A percentile compares a stretch with the other conserved stretches of the same genome.
These are phyloP conservation scores for Tympanopsis confertula DNA, from an alignment of 2,329 filamentous ascomycete genomes.

Conservation along the genomic window DNA sequence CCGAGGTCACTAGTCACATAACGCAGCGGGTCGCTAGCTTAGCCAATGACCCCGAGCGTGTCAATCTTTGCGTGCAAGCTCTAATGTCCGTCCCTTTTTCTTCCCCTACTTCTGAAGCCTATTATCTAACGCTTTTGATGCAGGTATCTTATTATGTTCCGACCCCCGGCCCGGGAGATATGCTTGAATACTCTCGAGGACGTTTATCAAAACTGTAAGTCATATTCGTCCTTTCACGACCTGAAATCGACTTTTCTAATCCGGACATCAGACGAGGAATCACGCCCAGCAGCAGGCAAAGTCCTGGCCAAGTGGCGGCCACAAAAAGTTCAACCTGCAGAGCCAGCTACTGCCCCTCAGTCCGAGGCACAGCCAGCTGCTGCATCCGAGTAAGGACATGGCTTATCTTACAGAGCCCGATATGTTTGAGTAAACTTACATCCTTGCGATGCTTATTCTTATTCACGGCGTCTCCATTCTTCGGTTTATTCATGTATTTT, in stretches of 20 bases:
- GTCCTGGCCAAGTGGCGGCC: conserved; percentile 43
- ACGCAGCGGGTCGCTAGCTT: conserved; percentile 55
- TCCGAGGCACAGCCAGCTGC: no score
- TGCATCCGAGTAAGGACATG: no score
- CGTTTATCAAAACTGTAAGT: conserved; percentile 41
- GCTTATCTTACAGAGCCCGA: no score
- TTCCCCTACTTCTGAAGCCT: neutral
- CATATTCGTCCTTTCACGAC: neutral
- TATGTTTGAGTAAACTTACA: no score
- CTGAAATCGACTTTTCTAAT: conserved; percentile 1
- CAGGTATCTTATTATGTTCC: conserved; percentile 42
- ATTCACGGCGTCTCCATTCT: no score
- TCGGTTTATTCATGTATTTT: no score
- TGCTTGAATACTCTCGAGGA: conserved; percentile 45
- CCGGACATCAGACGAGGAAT: conserved; percentile 22
- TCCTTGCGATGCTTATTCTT: no score
- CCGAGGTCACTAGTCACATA: conserved; percentile 61
- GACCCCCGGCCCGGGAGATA: conserved; percentile 44
- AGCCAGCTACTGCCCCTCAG: no score
- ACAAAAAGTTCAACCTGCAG: conserved; percentile 18
- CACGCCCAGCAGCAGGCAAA: conserved; percentile 34
- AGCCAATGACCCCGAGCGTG: conserved; percentile 51
- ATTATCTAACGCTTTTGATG: conserved; percentile 5
- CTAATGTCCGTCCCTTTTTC: conserved; percentile 32
- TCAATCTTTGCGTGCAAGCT: conserved; percentile 43